Evolutionary conservation across 2,329 filamentous ascomycete species (phyloP), one percentile per base, ranked within the genome.

Genomic region (Aspergillus ustus): DNA sequence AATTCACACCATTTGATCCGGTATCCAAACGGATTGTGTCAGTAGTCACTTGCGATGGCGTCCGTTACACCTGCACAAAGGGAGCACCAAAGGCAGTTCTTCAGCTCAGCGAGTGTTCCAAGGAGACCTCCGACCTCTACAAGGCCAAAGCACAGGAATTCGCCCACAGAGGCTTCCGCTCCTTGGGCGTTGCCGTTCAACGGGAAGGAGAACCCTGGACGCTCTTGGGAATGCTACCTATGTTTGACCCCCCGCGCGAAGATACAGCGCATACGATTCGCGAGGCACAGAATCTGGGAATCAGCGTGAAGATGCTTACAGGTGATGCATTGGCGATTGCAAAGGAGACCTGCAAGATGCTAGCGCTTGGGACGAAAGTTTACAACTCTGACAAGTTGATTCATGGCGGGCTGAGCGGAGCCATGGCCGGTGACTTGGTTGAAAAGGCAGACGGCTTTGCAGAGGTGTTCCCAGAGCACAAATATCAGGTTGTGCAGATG

Each of bases 261-360:
- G 90, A 92, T 78, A 92, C 90, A 46, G 90, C 89, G 52, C 89
- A 91, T 77, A 92, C 90, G 58, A 92, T 92, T 70, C 81, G 89
- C 68, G 89, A 92, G 80, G 89, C 90, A 60, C 88, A 91, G 74
- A 86, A 89, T 70, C 86, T 92, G 52, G 90, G 90, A 78, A 89
- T 92, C 29, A 88, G 87, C 63, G 89, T 92, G 64, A 92, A 92
- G 83, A 92, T 92, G 90, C 82, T 92, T 74, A 92, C 90, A 74
- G 90, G 90, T 82, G 90, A 92, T 75, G 90, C 90, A 62, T 89
- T 91, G 70, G 89, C 90, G 65, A 92, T 92, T 69, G 90, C 90
- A 53, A 91, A 91, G 79, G 90, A 92, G 79, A 92, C 90, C 63
- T 92, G 90, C 84, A 91, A 91, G 79, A 91, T 92, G 88, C 83